These are phyloP conservation scores for Hypoxylon sp. DNA, from an alignment of 2,329 filamentous ascomycete species.

Conservation along the genomic window DNA sequence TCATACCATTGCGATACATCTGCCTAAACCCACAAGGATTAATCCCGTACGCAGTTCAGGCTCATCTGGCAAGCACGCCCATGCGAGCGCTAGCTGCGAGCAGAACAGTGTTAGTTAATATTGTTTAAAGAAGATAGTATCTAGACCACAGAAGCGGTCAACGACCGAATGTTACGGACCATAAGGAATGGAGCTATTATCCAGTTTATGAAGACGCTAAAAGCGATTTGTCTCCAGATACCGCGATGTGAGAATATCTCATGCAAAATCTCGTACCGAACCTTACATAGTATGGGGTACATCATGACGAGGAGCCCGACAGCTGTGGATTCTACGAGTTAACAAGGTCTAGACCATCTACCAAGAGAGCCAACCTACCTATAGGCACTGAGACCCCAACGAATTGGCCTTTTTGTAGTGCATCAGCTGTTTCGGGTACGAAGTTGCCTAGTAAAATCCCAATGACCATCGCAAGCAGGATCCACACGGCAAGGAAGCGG, in stretches of 20 bases:
- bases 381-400: conserved; percentile 65
- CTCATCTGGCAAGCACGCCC: conserved; percentile 76
- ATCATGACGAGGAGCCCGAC: conserved; percentile 91
- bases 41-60: conserved; percentile 74
- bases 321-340: conserved; percentile 62
- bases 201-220: conserved; percentile 87
- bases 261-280: conserved; percentile 82
- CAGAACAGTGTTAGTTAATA: conserved; percentile 2
- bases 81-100: conserved; percentile 74
- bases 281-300: conserved; percentile 93
- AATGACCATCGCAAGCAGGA: conserved; percentile 82
- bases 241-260: conserved; percentile 71
- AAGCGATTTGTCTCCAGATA: conserved; percentile 84
- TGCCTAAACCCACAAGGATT: conserved; percentile 85
- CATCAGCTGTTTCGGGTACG: conserved; percentile 71
- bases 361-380: conserved; percentile 33
- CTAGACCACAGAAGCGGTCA: background rate
- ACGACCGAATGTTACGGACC: conserved; percentile 62
- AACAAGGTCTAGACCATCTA: background rate
- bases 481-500: conserved; percentile 78
- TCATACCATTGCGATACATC: conserved; percentile 89
- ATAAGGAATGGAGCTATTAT: conserved; percentile 86
- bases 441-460: conserved; percentile 85
- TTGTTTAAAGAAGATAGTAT: background rate
- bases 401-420: conserved; percentile 79